Evolutionary conservation across 192 early-diverging fungal species (phyloP).

Genomic region (Polychytrium aggregatum): DNA sequence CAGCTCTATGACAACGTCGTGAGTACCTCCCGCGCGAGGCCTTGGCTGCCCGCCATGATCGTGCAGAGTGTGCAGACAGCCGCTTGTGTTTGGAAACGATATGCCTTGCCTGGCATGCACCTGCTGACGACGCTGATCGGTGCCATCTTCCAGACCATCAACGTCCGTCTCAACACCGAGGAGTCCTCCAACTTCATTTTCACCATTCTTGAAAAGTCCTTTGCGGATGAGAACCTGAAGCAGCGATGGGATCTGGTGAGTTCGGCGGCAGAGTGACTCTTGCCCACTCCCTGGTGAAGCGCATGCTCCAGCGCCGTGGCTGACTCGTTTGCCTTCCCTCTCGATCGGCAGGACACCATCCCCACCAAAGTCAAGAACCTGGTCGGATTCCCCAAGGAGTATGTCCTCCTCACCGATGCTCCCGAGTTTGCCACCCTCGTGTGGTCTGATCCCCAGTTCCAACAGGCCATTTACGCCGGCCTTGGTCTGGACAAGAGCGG

Average conservation of each 20-base stretch:
- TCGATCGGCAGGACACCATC: constrained; percentile 18
- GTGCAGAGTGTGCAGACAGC: too few species aligned
- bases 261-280: too few species aligned
- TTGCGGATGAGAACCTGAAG: constrained; percentile 40
- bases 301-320: too few species aligned
- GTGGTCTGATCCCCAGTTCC: constrained; percentile 34
- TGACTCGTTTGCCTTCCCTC: too few species aligned
- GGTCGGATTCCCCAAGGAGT: constrained; percentile 26
- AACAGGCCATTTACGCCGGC: constrained; percentile 22
- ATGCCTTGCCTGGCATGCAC: too few species aligned
- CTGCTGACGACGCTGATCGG: too few species aligned
- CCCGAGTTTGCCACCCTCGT: constrained; percentile 40
- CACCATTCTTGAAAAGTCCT: constrained; percentile 48
- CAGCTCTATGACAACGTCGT: too few species aligned
- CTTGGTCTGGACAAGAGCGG: constrained; percentile 22
- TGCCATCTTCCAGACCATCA: constrained; percentile 21
- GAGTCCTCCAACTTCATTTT: constrained; percentile 49
- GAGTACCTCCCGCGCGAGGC: too few species aligned
- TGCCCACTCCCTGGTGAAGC: too few species aligned
- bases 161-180: constrained; percentile 16
- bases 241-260: constrained; percentile 53
- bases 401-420: constrained; percentile 39
- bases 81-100: too few species aligned
- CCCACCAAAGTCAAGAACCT: constrained; percentile 22
- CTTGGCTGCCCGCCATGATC: too few species aligned